Base-by-base conservation (phyloP, 345 rosid genomes). In the Arabidopsis thaliana region DNA sequence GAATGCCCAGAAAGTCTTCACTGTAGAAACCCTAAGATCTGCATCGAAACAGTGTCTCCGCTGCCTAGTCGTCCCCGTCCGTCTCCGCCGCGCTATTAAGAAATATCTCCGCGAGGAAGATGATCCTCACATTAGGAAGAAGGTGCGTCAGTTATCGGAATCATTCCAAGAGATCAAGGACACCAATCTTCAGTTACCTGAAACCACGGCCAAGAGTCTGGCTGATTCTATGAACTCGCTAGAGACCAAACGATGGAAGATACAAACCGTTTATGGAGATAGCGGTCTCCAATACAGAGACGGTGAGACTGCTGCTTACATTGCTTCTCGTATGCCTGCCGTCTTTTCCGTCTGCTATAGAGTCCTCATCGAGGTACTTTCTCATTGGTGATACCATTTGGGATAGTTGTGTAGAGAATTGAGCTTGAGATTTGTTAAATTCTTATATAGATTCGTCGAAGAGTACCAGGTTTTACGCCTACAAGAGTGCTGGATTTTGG, bases 321-420 rank as follows among this genome's bases (percentile, higher is more conserved):
- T 89, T 16, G 99, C 98, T 74, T 90, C 98, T 28, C 90, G 98
- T 64, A 95, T 95, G 99, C 99, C 97, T 6, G 94, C 97, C 3
- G 96, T 93, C 14, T 90, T 84, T 85, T 92, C 98, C 50, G 94
- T 94, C 59, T 90, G 97, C 33, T 80, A 78, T 52, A 86, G 98
- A 78, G 89, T 92, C 57, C 91, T 90, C 46, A 78, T 73, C n/a
- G 98, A 95, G 89, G 93, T 91, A 77, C 41, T 51, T 55, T 46
- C 1, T 57, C 14, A 0, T n/a, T 46, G 20, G 20, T 16, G 20
- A 16, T 16, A 16, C 20, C 20, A 16, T 16, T 16, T 16, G 10
- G 12, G 66, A 60, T 16, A 7, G 3, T 42, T 6, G 33, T 23
- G 40, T 41, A 45, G 41, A 64, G 14, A 8, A 38, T n/a, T 28